phyloP scores from a whole-genome alignment of 768 basidiomycete species.

The Pisolithus sp. region DNA sequence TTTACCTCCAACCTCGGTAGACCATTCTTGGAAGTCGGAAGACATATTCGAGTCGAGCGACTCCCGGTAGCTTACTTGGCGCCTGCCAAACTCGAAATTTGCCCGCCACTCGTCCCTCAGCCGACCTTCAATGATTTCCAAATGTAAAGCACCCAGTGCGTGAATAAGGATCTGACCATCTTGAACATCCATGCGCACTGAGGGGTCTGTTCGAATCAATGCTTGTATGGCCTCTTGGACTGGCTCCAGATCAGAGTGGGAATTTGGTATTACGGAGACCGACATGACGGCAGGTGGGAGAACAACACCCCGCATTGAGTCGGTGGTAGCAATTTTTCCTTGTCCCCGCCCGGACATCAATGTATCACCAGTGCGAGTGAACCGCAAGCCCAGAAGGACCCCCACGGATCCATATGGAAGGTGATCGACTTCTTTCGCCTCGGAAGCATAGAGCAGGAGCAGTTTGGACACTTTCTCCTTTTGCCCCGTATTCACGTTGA shows the following conservation, averaged over 20 bases:
- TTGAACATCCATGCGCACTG: conserved; percentile 68
- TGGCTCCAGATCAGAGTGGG: conserved; percentile 70
- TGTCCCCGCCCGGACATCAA: conserved; percentile 49
- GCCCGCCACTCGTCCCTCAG: conserved; percentile 75
- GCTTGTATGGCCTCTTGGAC: conserved; percentile 71
- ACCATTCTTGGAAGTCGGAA: conserved; percentile 43
- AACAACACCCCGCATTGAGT: conserved; percentile 54
- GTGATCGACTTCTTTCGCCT: conserved; percentile 69
- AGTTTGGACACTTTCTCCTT: conserved; percentile 72
- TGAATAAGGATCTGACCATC: conserved; percentile 83
- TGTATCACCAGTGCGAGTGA: conserved; percentile 86
- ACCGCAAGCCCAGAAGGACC: conserved; percentile 74
- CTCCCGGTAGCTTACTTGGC: conserved; percentile 80
- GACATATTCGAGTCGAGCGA: conserved; percentile 27
- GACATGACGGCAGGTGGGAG: conserved; percentile 85
- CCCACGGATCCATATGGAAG: conserved; percentile 81
- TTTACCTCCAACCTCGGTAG: conserved; percentile 58
- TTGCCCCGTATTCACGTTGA: conserved; percentile 62
- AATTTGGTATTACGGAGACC: conserved; percentile 72
- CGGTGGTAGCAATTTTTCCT: conserved; percentile 26
- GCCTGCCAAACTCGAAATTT: conserved; percentile 67
- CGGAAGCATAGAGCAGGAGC: conserved; percentile 71
- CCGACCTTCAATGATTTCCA: conserved; percentile 85
- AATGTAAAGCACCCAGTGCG: conserved; percentile 77
- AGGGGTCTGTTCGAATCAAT: conserved; percentile 83